Evolutionary conservation across 306 rosid genomes (phyloP).

Genomic region (Fagus sylvatica): DNA sequence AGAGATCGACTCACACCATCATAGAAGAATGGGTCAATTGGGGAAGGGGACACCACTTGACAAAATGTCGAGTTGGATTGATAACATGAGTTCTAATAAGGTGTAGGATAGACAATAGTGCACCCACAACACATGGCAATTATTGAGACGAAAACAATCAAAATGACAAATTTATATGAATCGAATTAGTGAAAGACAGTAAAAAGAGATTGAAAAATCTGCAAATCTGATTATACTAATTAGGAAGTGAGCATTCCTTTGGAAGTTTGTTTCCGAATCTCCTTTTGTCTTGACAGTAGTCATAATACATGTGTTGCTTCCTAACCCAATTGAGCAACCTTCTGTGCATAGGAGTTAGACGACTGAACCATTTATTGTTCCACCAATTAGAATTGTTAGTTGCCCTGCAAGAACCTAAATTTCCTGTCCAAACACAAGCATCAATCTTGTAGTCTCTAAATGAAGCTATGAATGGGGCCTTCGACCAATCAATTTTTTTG

Average conservation of each 20-base stretch:
- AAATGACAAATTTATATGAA: no score
- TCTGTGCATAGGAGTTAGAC: constrained; percentile 52
- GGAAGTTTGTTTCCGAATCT: constrained; percentile 82
- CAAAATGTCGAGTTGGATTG: no score
- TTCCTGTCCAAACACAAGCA: constrained; percentile 79
- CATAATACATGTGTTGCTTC: constrained; percentile 72
- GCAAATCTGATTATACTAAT: no score
- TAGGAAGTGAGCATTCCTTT: constrained; percentile 47
- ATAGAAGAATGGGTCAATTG: no score
- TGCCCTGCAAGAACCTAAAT: constrained; percentile 78
- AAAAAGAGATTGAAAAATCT: no score
- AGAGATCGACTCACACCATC: no score
- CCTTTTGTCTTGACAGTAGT: constrained; percentile 63
- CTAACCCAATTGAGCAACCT: constrained; percentile 85
- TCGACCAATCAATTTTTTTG: constrained; percentile 82
- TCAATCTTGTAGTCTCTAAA: constrained; percentile 65
- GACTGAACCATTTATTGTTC: constrained; percentile 52
- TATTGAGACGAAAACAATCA: no score
- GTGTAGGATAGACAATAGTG: no score
- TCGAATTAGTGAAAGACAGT: no score
- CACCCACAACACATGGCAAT: no score
- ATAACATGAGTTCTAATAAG: no score
- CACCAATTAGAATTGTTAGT: constrained; percentile 69
- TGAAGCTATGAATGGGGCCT: constrained; percentile 77
- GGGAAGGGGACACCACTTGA: no score